phyloP scores from a whole-genome alignment of 495 filamentous ascomycete genomes.

The Penicillium dipodomyicola region DNA sequence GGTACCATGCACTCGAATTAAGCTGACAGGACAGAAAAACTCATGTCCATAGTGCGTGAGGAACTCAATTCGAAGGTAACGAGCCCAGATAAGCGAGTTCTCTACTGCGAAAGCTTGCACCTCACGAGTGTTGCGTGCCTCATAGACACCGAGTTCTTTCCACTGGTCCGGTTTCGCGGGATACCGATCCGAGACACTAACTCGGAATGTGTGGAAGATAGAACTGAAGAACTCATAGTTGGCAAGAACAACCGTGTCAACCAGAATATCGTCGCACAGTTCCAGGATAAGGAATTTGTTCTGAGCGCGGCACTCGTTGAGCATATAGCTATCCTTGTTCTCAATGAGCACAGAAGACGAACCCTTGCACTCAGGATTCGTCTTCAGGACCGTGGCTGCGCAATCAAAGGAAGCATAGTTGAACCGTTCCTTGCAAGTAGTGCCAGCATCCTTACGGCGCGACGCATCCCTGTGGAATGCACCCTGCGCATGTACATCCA shows the following conservation, averaged over 20 bases:
- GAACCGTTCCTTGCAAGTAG: constrained; percentile 91
- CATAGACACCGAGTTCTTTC: constrained; percentile 83
- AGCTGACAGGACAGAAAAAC: constrained; percentile 89
- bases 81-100: constrained; percentile 92
- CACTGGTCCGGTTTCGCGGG: constrained; percentile 90
- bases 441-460: constrained; percentile 87
- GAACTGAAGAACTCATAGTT: constrained; percentile 99
- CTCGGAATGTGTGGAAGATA: constrained; percentile 85
- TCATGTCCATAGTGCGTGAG: constrained; percentile 93
- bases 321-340: constrained; percentile 98
- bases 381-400: constrained; percentile 89
- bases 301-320: constrained; percentile 79
- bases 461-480: constrained; percentile 42
- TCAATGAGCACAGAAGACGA: constrained; percentile 85
- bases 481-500: constrained; percentile 29
- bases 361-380: constrained; percentile 77
- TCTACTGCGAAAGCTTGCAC: constrained; percentile 92
- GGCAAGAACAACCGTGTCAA: constrained; percentile 92
- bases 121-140: constrained; percentile 86
- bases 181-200: constrained; percentile 90
- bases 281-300: constrained; percentile 96
- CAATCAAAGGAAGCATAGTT: constrained; percentile 98
- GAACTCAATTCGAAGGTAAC: constrained; percentile 88
- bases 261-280: constrained; percentile 84
- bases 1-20: constrained; percentile 89